Base-by-base conservation (phyloP, 169 alveolate species). In the Blepharisma undulans region DNA sequence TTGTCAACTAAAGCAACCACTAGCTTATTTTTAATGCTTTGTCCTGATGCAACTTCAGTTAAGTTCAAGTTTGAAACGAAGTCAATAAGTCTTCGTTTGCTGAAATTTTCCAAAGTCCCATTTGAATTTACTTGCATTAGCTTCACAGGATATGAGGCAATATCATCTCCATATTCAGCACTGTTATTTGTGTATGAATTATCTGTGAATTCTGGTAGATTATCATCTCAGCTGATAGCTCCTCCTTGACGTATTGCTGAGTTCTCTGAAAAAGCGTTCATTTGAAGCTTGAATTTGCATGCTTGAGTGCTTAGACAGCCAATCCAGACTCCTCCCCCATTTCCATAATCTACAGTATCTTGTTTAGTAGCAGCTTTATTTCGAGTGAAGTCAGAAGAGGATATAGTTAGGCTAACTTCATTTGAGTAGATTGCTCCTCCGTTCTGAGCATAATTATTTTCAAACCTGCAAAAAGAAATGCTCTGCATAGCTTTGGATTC, bases 391-490 rank as follows among this genome's bases (percentile, higher is more conserved):
- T 29, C 34, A 33, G 87, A 30, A 4, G 1, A 22, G 34, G 34
- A 29, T 30, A 79, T 7, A n/a, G 19, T 79, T 7, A 79, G 25
- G 25, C 30, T 30, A 32, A 29, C 61, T 21, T 79, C 87, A 30
- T 29, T n/a, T 79, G 61, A 79, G 61, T 27, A 79, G 7, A 79
- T 79, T 3, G 87, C 87, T 0, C 87, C 87, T 79, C 87, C 87
- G 7, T 27, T 30, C 8, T 33, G 29, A 25, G 34, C 87, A 2
- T 2, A 0, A 33, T 29, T 29, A 33, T 79, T 79, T 14, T 7
- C 25, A 33, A 79, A 48, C 14, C 3, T 48, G 66, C 66, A 48
- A 2, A 18, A 48, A 48, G 66, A 48, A 48, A 48, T 48, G 12
- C 66, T 48, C 14, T 48, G 66, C 2, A 1, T 48, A 2, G 66